Evolutionary conservation across 2,329 filamentous ascomycete species (phyloP).

Genomic region (Paecilomyces variotii): DNA sequence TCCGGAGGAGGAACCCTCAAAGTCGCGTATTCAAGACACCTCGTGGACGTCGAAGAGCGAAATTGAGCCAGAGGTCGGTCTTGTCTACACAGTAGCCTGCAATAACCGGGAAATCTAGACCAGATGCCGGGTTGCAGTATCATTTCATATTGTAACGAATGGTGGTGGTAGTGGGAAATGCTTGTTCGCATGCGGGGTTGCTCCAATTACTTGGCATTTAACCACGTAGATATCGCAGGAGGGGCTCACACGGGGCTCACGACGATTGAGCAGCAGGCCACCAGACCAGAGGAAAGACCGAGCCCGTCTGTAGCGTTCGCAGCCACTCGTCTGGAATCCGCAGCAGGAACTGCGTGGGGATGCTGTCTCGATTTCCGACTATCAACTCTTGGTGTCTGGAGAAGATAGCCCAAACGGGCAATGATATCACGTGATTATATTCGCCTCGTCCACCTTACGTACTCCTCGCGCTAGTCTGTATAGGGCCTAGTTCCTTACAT

Average conservation of each 20-base stretch:
- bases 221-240: background rate
- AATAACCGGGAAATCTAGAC: background rate
- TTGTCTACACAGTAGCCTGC: background rate
- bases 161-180: background rate
- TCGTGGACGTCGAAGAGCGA: background rate
- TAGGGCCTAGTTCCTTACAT: conserved; percentile 2
- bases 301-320: background rate
- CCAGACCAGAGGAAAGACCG: too few species aligned
- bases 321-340: background rate
- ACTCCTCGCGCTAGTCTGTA: conserved; percentile 4
- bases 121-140: background rate
- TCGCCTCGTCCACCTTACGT: background rate
- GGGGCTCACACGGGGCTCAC: background rate
- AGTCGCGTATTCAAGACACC: background rate
- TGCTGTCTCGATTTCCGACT: background rate
- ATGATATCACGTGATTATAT: background rate
- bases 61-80: background rate
- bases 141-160: background rate
- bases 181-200: background rate
- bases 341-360: background rate
- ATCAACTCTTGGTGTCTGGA: background rate
- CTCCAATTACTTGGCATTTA: background rate
- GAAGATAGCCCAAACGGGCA: background rate
- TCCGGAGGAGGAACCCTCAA: background rate
- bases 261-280: too few species aligned